These are phyloP conservation scores for Colletotrichum camelliae DNA, from an alignment of 2,329 filamentous ascomycete species.

Conservation along the genomic window DNA sequence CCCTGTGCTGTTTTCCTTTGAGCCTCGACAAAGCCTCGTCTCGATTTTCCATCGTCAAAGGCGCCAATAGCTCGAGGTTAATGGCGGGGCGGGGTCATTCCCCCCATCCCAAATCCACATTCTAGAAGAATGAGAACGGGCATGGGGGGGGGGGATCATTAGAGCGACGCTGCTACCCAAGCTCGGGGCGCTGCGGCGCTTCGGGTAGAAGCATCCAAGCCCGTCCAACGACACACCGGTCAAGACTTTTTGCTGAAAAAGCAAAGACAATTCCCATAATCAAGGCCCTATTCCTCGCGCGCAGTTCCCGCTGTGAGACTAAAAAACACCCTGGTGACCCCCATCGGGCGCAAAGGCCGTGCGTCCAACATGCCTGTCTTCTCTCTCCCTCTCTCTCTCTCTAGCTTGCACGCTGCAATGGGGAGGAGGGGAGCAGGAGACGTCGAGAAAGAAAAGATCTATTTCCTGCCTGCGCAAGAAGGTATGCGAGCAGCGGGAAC, in stretches of 20 bases:
- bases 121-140: not conserved
- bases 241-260: not conserved
- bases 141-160: not conserved
- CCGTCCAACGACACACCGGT: not conserved
- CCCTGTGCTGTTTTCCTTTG: not conserved
- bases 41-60: not conserved
- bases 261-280: not conserved
- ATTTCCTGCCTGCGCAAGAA: not conserved
- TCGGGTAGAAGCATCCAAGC: constrained; percentile 3
- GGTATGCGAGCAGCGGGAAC: not conserved
- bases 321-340: not conserved
- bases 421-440: not conserved
- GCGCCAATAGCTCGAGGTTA: not conserved
- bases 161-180: not conserved
- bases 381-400: not conserved
- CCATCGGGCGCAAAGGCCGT: not conserved
- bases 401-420: not conserved
- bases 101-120: not conserved
- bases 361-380: not conserved
- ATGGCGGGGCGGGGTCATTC: not conserved
- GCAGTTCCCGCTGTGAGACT: constrained; percentile 1
- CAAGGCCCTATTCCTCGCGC: not conserved
- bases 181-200: not conserved
- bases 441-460: not conserved
- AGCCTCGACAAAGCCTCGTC: not conserved